Evolutionary conservation across 768 basidiomycete genomes (phyloP).

Genomic region (Rhodotorula taiwanensis): DNA sequence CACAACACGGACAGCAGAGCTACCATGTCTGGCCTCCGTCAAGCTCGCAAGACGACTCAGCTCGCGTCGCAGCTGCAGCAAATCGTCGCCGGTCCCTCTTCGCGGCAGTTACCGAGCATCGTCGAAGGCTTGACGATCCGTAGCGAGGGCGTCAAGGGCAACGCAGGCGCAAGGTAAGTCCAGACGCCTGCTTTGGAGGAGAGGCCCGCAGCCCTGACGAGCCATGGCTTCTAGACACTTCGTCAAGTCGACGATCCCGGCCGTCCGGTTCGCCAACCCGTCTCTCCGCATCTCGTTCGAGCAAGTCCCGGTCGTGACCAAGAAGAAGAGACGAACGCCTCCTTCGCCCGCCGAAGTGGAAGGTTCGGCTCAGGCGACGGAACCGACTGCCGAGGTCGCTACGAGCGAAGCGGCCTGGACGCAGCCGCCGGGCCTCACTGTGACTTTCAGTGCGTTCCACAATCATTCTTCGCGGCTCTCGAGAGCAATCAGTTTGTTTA

Average conservation of each 20-base stretch:
- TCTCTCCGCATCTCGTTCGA: background rate
- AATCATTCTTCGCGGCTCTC: background rate
- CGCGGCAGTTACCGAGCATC: background rate
- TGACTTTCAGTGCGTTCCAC: conserved; percentile 3
- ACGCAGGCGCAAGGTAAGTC: background rate
- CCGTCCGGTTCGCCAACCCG: background rate
- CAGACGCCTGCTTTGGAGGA: accelerated
- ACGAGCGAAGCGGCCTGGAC: background rate
- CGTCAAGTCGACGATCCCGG: background rate
- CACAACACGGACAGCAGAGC: no score
- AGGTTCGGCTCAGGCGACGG: no score
- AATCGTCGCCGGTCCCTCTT: background rate
- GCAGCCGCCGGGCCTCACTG: background rate
- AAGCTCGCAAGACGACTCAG: background rate
- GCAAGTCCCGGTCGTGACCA: background rate
- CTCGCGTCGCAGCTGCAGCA: background rate
- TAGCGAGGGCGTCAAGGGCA: background rate
- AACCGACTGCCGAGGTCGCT: background rate
- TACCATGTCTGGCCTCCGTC: background rate
- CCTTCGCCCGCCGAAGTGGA: no score
- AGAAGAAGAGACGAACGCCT: background rate
- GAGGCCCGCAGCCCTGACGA: background rate
- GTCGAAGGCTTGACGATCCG: background rate
- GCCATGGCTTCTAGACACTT: background rate
- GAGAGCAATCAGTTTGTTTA: no score